Conservation (phyloP, 495 filamentous ascomycete species). For the Aspergillus baeticus region DNA sequence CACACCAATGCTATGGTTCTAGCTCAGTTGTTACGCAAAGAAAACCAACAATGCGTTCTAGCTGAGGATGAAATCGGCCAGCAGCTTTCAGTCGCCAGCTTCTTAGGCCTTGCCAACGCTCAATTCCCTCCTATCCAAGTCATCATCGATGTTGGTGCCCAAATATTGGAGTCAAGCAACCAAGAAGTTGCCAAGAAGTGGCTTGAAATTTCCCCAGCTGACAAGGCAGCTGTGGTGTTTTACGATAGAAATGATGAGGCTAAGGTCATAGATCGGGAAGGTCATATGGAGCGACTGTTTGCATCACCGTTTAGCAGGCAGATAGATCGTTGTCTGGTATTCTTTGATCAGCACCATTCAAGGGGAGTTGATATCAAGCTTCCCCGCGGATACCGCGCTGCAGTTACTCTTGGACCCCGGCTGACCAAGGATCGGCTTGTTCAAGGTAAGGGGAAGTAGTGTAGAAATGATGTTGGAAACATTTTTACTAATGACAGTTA, state of each 20-base stretch:
- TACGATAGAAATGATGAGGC: slow-evolving; percentile 50
- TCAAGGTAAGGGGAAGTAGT: slow-evolving; percentile 56
- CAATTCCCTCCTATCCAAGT: slow-evolving; percentile 49
- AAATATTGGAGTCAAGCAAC: slow-evolving; percentile 64
- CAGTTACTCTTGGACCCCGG: slow-evolving; percentile 64
- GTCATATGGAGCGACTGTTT: slow-evolving; percentile 47
- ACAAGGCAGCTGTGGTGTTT: slow-evolving; percentile 50
- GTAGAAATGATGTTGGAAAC: neutral
- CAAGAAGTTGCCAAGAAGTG: slow-evolving; percentile 47
- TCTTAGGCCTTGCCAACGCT: slow-evolving; percentile 44
- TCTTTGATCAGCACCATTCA: slow-evolving; percentile 71
- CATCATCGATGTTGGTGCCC: slow-evolving; percentile 72
- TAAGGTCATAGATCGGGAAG: slow-evolving; percentile 48
- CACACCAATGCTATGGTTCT: slow-evolving; percentile 68
- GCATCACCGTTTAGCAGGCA: slow-evolving; percentile 53
- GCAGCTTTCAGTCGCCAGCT: slow-evolving; percentile 27
- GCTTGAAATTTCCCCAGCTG: slow-evolving; percentile 23
- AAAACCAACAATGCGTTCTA: slow-evolving; percentile 48
- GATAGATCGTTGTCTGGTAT: slow-evolving; percentile 46
- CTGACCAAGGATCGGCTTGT: slow-evolving; percentile 68
- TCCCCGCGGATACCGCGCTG: slow-evolving; percentile 50
- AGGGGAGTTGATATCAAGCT: slow-evolving; percentile 68
- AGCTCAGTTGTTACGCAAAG: slow-evolving; percentile 49
- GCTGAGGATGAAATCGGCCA: slow-evolving; percentile 3
- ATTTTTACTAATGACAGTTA: slow-evolving; percentile 14